phyloP scores from a whole-genome alignment of 1,284 basidiomycete genomes.

The Leccinum ponderosum region DNA sequence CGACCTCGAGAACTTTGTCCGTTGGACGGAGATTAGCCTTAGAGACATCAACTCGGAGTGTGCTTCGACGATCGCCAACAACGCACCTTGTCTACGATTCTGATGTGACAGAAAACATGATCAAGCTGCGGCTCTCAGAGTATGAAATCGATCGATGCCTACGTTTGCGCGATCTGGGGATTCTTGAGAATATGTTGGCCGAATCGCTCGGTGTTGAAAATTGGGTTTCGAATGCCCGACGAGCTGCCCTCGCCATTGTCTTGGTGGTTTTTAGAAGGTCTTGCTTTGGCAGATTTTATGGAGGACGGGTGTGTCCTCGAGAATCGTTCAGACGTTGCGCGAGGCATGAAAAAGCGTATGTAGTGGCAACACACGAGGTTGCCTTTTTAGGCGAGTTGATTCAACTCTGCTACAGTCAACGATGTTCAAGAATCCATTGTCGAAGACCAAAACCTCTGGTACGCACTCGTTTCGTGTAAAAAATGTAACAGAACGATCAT shows the following conservation, averaged over 20 bases:
- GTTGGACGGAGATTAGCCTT: conserved; percentile 93
- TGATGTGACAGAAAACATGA: conserved; percentile 28
- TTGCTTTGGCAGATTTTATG: conserved; percentile 46
- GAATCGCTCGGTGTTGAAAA: conserved; percentile 93
- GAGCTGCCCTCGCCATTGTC: conserved; percentile 45
- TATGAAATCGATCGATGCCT: conserved; percentile 35
- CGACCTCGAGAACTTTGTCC: conserved; percentile 96
- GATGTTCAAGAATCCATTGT: conserved; percentile 78
- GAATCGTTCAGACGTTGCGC: conserved; percentile 86
- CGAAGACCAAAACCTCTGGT: conserved; percentile 67
- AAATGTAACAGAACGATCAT: neutral
- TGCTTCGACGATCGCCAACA: too few relatives aligned
- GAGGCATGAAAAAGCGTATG: conserved; percentile 68
- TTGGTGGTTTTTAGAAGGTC: conserved; percentile 33
- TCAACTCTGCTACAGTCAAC: neutral
- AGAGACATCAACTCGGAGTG: conserved; percentile 3
- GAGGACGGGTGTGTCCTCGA: conserved; percentile 74
- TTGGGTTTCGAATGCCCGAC: conserved; percentile 67
- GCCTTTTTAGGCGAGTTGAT: conserved; percentile 11
- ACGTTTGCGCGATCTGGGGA: conserved; percentile 87
- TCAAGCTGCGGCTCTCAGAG: conserved; percentile 10
- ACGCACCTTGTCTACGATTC: conserved; percentile 76
- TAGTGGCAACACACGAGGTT: neutral
- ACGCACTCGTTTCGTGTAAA: neutral
- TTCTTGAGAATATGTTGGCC: conserved; percentile 99